Evolutionary conservation across 495 filamentous ascomycete genomes (phyloP), one percentile per base, ranked within the genome.

Genomic region (Penicillium robsamsonii): DNA sequence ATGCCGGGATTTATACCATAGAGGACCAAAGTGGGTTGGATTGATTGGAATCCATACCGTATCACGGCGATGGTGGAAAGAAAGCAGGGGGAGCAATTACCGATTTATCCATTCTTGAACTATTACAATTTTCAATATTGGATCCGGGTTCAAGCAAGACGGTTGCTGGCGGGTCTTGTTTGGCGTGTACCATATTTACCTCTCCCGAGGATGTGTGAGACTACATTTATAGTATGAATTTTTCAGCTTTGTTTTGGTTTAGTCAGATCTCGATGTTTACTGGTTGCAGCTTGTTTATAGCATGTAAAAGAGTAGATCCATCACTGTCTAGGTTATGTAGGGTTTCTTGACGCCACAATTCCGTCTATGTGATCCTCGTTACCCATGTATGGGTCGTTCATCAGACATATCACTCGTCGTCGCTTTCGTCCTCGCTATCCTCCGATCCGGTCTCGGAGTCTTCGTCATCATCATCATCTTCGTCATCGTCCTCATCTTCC

Each of bases 401-500:
- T 68, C 44, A 49, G 40, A 31, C 53, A 43, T 46, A 50, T 65
- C 43, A 66, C 42, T 70, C 60, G 4, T 70, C 65, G 15, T 45
- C 51, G 6, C 44, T 58, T 43, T 66, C 63, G 17, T 66, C 63
- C 17, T 68, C 71, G 4, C 72, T 73, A 1, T 74, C 79, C 24
- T 72, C 75, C 10, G 77, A 76, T 46, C 72, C 77, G 18, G 74
- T 74, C 20, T 75, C 77, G 10, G 75, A 68, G 12, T 62, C 62
- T 8, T 67, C 22, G 3, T 84, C 75, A 1, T 80, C 81, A 0
- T 83, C 79, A 0, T 81, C 80, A 0, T 84, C 84, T 0, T 85
- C 84, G 0, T 89, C 84, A 0, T 83, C 83, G 0, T 85, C 84
- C 0, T 85, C 84, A 5, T 87, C 82, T 0, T 81, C 85, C 17